Evolutionary conservation across 345 rosid species (phyloP).

Genomic region (Sonneratia caseolaris): DNA sequence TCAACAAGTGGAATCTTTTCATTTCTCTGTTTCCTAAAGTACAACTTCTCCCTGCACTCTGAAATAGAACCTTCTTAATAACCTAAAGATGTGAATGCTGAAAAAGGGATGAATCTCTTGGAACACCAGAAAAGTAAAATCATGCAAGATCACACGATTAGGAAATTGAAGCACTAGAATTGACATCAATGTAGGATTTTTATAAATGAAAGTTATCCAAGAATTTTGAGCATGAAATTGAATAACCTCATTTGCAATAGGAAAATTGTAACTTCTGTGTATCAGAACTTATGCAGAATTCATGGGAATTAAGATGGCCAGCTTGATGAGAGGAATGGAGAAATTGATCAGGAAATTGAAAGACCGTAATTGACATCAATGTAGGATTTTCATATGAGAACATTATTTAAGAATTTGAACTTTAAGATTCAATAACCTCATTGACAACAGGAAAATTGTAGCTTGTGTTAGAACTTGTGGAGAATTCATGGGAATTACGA

Average conservation of each 20-base stretch:
- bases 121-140: neutral
- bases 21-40: slow-evolving; percentile 29
- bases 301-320: neutral
- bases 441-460: neutral
- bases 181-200: neutral
- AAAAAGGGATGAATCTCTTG: neutral
- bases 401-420: neutral
- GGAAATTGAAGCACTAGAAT: neutral
- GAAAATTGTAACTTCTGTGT: neutral
- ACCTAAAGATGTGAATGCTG: neutral
- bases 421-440: neutral
- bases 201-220: neutral
- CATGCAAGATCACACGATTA: neutral
- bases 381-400: neutral
- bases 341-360: neutral
- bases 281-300: neutral
- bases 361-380: neutral
- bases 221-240: neutral
- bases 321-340: neutral
- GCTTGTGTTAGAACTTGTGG: neutral
- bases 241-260: neutral
- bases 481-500: neutral
- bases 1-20: slow-evolving; percentile 31
- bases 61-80: slow-evolving; percentile 16
- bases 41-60: slow-evolving; percentile 51